A percentile compares a stretch with the other conserved stretches of the same genome.
phyloP scores from a whole-genome alignment of 352 stramenopile genomes.

The Phytopythium helicoides region DNA sequence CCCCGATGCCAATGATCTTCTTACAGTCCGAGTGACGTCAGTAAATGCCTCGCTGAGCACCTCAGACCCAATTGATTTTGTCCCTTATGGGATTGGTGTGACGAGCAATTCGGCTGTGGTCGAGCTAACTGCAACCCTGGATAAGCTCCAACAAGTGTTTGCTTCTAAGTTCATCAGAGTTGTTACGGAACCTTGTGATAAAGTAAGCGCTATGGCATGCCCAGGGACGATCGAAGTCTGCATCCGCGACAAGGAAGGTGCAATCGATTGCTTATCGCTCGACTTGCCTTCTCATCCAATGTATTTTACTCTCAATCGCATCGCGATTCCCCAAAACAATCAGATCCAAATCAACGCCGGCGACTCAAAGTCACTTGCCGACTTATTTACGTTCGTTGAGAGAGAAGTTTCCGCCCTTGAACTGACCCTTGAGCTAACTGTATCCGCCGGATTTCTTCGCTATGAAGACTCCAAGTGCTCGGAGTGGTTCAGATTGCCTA shows the following conservation, averaged over 20 bases:
- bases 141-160: conserved; percentile 29
- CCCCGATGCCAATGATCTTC: conserved; percentile 25
- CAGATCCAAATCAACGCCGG: not conserved
- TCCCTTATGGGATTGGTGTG: conserved; percentile 27
- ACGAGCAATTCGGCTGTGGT: conserved; percentile 3
- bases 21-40: conserved; percentile 27
- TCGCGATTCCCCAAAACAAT: not conserved
- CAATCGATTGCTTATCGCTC: conserved; percentile 18
- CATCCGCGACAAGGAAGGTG: conserved; percentile 17
- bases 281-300: conserved; percentile 9
- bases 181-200: conserved; percentile 6
- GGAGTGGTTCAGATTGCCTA: not conserved
- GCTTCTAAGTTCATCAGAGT: conserved; percentile 23
- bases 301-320: not conserved
- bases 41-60: conserved; percentile 24
- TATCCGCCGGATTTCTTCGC: not conserved
- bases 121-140: conserved; percentile 11
- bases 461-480: not conserved
- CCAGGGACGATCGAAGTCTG: conserved; percentile 19
- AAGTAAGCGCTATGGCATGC: conserved; percentile 1
- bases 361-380: not conserved
- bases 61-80: conserved; percentile 7
- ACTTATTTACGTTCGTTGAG: not conserved
- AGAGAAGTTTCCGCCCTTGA: not conserved
- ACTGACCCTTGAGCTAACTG: not conserved